Evolutionary conservation across 208 protist species (phyloP).

Genomic region (Naegleria gruberi): DNA sequence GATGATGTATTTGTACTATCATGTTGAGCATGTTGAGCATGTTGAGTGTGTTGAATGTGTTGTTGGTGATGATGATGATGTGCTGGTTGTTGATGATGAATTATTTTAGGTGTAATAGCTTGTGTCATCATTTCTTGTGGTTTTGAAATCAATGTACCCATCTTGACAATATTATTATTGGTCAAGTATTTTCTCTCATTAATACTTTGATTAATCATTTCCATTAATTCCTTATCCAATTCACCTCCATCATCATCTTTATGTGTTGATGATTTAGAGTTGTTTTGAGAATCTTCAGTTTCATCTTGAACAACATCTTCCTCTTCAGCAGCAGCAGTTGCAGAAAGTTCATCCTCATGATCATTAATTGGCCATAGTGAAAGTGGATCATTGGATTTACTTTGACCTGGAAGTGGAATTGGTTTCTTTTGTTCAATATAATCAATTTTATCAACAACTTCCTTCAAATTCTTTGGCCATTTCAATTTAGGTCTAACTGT

Average conservation of each 20-base stretch:
- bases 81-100: no score
- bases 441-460: not conserved
- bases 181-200: not conserved
- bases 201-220: not conserved
- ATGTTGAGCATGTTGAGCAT: no score
- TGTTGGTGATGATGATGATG: not conserved
- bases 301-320: not conserved
- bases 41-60: no score
- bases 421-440: not conserved
- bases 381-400: not conserved
- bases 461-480: slow-evolving; percentile 1
- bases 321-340: no score
- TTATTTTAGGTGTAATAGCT: no score
- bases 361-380: not conserved
- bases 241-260: not conserved
- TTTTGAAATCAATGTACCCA: not conserved
- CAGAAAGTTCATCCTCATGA: not conserved
- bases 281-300: not conserved
- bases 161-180: not conserved
- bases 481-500: slow-evolving; percentile 16
- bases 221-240: not conserved
- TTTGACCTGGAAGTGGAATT: not conserved
- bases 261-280: not conserved
- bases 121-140: not conserved
- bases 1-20: not conserved